phyloP scores from a whole-genome alignment of 2,329 filamentous ascomycete species.

The Mycosphaerella sp. region DNA sequence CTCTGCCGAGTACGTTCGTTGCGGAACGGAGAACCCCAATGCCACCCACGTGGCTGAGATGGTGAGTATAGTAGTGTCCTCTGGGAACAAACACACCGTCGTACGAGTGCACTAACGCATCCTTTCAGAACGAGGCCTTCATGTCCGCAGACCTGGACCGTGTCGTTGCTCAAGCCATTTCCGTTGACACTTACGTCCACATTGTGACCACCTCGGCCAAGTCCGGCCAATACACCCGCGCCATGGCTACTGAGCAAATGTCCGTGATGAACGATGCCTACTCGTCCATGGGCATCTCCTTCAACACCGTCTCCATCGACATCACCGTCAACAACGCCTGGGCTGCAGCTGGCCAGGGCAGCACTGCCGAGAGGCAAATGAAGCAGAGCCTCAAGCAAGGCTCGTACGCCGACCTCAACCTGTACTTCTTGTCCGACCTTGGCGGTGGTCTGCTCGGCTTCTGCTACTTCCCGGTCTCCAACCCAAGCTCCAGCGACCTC shows the following conservation, averaged over 20 bases:
- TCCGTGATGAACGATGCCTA: slow-evolving; percentile 6
- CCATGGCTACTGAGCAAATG: slow-evolving; percentile 32
- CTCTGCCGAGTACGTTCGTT: slow-evolving; percentile 18
- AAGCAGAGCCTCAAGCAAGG: slow-evolving; percentile 49
- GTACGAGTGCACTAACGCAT: too few relatives aligned
- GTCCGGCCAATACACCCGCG: slow-evolving; percentile 33
- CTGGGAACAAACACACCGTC: too few relatives aligned
- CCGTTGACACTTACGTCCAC: slow-evolving; percentile 36
- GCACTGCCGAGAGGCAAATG: slow-evolving; percentile 39
- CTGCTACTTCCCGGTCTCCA: slow-evolving; percentile 31
- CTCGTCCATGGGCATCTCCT: slow-evolving; percentile 35
- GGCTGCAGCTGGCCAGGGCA: slow-evolving; percentile 44
- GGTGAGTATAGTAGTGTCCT: background rate
- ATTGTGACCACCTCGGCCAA: slow-evolving; percentile 36
- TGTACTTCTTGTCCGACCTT: slow-evolving; percentile 53
- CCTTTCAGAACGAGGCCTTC: slow-evolving; percentile 15
- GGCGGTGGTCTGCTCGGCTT: slow-evolving; percentile 24
- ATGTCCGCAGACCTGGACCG: slow-evolving; percentile 8
- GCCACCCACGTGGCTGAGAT: slow-evolving; percentile 15
- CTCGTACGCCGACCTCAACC: slow-evolving; percentile 48
- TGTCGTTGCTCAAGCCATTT: slow-evolving; percentile 6
- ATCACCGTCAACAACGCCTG: slow-evolving; percentile 49
- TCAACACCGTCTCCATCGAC: slow-evolving; percentile 44
- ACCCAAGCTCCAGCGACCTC: slow-evolving; percentile 36
- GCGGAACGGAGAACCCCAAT: slow-evolving; percentile 18